Conservation (phyloP, 192 early-diverging fungal species). For the Entomortierella parvispora region DNA sequence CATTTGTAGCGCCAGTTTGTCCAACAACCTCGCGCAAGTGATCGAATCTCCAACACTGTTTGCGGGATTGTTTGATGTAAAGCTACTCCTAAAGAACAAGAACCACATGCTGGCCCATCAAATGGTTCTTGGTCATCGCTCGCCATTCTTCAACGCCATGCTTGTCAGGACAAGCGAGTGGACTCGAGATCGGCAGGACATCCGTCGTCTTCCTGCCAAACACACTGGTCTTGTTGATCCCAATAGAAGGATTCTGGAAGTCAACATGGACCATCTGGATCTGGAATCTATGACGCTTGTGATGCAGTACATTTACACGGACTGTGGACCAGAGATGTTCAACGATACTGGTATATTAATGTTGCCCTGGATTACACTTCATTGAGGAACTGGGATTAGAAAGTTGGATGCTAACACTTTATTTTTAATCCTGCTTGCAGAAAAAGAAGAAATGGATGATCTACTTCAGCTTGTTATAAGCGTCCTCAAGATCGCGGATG, state of each 20-base stretch:
- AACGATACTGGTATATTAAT: conserved; percentile 41
- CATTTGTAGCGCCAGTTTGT: conserved; percentile 35
- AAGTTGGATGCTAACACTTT: background rate
- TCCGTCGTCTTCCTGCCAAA: background rate
- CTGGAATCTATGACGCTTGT: conserved; percentile 62
- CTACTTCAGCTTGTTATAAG: conserved; percentile 64
- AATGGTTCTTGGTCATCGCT: conserved; percentile 64
- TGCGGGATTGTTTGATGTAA: conserved; percentile 21
- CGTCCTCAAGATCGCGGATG: conserved; percentile 71
- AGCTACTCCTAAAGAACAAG: conserved; percentile 48
- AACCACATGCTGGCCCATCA: conserved; percentile 53
- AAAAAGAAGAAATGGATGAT: conserved; percentile 51
- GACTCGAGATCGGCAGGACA: conserved; percentile 48
- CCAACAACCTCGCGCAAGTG: conserved; percentile 24
- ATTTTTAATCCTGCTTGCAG: conserved; percentile 8
- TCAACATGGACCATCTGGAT: conserved; percentile 63
- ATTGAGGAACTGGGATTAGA: background rate
- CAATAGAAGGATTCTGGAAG: conserved; percentile 23
- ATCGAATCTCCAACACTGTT: conserved; percentile 1
- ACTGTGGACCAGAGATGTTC: conserved; percentile 54
- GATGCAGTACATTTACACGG: conserved; percentile 66
- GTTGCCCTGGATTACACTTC: conserved; percentile 12
- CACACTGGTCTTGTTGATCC: background rate
- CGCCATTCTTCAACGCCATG: conserved; percentile 74
- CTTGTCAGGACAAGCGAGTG: conserved; percentile 61